phyloP scores from a whole-genome alignment of 139 green algal species.

The Desmodesmus armatus region DNA sequence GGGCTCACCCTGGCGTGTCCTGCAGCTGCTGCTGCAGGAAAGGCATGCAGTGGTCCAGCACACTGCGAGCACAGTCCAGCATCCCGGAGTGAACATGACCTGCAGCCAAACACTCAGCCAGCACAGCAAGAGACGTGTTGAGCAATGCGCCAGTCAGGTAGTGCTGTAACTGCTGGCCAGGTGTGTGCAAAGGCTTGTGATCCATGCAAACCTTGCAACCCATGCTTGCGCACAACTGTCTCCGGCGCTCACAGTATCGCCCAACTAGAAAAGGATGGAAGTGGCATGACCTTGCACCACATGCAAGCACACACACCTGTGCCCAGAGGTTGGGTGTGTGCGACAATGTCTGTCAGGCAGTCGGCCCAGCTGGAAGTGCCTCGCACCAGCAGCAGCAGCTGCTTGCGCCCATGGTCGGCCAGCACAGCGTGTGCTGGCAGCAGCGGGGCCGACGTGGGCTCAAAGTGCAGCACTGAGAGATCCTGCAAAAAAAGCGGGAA shows the following conservation, averaged over 20 bases:
- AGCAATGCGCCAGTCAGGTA: neutral
- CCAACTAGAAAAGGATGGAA: too few relatives aligned
- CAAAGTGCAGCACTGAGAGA: neutral
- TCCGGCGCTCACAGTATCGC: too few relatives aligned
- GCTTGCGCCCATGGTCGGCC: neutral
- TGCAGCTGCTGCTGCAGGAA: neutral
- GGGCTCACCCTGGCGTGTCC: neutral
- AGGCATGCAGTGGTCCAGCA: neutral
- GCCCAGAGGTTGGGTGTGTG: constrained; percentile 6
- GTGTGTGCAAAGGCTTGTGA: too few relatives aligned
- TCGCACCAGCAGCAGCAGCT: constrained; percentile 27
- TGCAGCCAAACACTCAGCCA: neutral
- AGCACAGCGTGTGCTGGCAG: neutral
- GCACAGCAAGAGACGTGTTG: neutral
- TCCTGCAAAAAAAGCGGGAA: neutral
- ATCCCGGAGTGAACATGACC: constrained; percentile 18
- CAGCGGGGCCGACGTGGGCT: neutral
- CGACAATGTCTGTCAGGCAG: constrained; percentile 2
- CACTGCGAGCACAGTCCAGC: neutral
- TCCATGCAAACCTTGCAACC: too few relatives aligned
- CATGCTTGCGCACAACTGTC: too few relatives aligned
- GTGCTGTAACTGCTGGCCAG: neutral
- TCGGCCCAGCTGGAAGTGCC: neutral
- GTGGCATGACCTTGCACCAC: too few relatives aligned
- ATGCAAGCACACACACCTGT: constrained; percentile 3